Conservation (phyloP, 1,284 basidiomycete genomes). For the Coniophora puteana region DNA sequence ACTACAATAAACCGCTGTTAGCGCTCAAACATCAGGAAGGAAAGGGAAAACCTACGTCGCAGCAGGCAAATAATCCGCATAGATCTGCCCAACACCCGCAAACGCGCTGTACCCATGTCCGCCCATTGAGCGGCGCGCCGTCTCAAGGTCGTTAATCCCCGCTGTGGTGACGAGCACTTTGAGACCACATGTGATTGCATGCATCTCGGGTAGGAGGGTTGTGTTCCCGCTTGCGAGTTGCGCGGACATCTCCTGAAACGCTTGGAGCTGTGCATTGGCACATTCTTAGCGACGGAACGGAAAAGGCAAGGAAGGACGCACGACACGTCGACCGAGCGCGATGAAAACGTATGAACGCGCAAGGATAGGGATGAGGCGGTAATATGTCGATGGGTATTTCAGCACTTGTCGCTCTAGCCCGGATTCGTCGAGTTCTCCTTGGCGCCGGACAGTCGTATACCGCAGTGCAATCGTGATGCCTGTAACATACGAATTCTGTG, state of each 20-base stretch:
- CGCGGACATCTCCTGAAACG: constrained; percentile 47
- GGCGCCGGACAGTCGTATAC: constrained; percentile 71
- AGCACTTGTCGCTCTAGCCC: constrained; percentile 67
- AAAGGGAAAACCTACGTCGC: constrained; percentile 45
- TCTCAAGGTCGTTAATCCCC: constrained; percentile 61
- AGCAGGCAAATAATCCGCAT: constrained; percentile 62
- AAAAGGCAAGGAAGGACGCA: constrained; percentile 25
- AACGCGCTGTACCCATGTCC: constrained; percentile 77
- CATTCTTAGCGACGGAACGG: not conserved
- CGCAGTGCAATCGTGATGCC: constrained; percentile 72
- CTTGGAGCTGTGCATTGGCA: constrained; percentile 33
- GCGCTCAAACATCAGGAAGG: not conserved
- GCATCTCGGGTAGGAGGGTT: constrained; percentile 63
- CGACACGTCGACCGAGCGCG: constrained; percentile 58
- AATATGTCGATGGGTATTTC: constrained; percentile 65
- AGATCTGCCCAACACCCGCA: constrained; percentile 61
- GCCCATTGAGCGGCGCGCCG: constrained; percentile 67
- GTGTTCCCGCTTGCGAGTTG: constrained; percentile 56
- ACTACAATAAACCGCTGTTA: constrained; percentile 27
- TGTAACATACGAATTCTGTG: constrained; percentile 18
- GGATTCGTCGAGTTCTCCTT: constrained; percentile 49
- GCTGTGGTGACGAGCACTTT: constrained; percentile 60
- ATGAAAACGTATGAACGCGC: constrained; percentile 73
- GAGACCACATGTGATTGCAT: constrained; percentile 67
- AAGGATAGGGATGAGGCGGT: constrained; percentile 67